These are phyloP conservation scores for Triadica sebifera DNA, from an alignment of 345 rosid genomes.

Conservation along the genomic window DNA sequence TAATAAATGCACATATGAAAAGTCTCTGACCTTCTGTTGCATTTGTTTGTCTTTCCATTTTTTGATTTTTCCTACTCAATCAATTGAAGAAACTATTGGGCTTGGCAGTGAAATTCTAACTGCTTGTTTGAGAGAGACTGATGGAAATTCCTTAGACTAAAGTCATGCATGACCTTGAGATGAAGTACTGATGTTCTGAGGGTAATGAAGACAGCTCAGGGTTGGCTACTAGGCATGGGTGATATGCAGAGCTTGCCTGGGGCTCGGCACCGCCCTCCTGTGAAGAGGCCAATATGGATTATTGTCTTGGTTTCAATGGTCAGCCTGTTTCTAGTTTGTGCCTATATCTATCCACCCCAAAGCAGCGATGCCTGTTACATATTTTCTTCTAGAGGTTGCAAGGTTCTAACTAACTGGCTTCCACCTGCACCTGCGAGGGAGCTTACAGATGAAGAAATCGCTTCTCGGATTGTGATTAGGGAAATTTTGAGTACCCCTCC, in stretches of 20 bases:
- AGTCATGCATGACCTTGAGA: not conserved
- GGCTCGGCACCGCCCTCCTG: conserved; percentile 58
- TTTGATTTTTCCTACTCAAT: not conserved
- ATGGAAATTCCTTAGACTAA: conserved; percentile 8
- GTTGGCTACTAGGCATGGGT: conserved; percentile 67
- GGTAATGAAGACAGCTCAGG: conserved; percentile 64
- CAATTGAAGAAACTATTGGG: conserved; percentile 2
- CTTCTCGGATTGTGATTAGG: conserved; percentile 62
- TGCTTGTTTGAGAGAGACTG: conserved; percentile 8
- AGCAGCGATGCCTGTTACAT: conserved; percentile 70
- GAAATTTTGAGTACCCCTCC: conserved; percentile 66
- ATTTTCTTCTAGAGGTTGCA: conserved; percentile 81
- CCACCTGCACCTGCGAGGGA: conserved; percentile 83
- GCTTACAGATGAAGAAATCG: conserved; percentile 75
- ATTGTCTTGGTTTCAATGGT: conserved; percentile 67
- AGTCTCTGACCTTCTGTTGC: not conserved
- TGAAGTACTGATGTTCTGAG: conserved; percentile 13
- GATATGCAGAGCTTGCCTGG: conserved; percentile 67
- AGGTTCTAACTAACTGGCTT: conserved; percentile 79
- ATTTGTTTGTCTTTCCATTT: not conserved
- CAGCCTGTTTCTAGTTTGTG: conserved; percentile 62
- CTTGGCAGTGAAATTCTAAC: not conserved
- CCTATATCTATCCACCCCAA: conserved; percentile 79
- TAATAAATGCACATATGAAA: too few species aligned
- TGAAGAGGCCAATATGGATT: conserved; percentile 85